phyloP scores from a whole-genome alignment of 2,329 filamentous ascomycete genomes.

The Basipetospora chlamydospora region DNA sequence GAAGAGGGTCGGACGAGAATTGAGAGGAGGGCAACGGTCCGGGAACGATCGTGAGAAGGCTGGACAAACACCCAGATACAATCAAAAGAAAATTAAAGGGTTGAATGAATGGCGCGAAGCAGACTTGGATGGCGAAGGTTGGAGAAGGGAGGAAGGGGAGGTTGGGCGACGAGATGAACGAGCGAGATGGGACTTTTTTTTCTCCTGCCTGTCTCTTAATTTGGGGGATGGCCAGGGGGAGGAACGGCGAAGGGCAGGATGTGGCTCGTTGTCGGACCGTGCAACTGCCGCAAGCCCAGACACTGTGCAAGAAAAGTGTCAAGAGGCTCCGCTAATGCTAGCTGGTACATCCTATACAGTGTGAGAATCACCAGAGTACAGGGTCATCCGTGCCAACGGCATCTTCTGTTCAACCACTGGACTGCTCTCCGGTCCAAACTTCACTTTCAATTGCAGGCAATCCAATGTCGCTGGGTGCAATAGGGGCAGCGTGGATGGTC shows the following conservation, averaged over 20 bases:
- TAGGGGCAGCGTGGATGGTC: conserved; percentile 5
- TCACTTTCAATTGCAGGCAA: too few species aligned
- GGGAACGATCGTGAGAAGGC: background rate
- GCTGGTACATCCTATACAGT: too few species aligned
- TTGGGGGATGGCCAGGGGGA: conserved; percentile 1
- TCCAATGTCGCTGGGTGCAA: too few species aligned
- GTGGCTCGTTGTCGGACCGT: conserved; percentile 1
- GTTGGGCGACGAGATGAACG: conserved; percentile 5
- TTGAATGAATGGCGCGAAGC: conserved; percentile 5
- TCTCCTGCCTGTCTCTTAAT: conserved; percentile 5
- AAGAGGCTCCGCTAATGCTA: too few species aligned
- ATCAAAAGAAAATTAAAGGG: conserved; percentile 2
- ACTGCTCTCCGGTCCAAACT: too few species aligned
- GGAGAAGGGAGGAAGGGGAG: conserved; percentile 1
- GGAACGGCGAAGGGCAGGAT: conserved; percentile 1
- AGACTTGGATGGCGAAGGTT: background rate
- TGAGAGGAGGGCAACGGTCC: too few species aligned
- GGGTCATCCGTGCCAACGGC: too few species aligned
- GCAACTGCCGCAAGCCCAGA: background rate
- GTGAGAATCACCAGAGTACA: too few species aligned
- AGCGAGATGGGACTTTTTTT: conserved; percentile 6
- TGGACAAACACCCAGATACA: background rate
- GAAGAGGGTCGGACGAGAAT: too few species aligned
- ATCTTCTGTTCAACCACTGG: too few species aligned
- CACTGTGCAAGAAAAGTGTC: background rate